Evolutionary conservation across 1,284 basidiomycete species (phyloP).

Genomic region (Phellopilus nigrolimitatus): DNA sequence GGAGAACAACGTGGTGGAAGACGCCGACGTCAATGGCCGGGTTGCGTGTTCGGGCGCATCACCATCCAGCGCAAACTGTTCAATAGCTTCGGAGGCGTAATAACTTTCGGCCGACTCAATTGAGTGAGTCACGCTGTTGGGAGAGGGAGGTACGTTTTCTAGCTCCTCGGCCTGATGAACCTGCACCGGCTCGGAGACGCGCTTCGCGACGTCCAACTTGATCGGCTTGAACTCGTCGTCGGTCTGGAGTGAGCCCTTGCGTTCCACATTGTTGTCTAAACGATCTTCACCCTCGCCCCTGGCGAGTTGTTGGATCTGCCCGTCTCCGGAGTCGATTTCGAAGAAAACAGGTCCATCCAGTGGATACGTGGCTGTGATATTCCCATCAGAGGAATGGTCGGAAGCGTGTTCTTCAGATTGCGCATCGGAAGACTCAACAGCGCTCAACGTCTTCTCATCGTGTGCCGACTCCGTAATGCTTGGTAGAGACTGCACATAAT

Average conservation of each 20-base stretch:
- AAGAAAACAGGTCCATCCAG: constrained; percentile 4
- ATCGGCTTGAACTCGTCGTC: constrained; percentile 15
- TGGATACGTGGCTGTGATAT: too few species aligned
- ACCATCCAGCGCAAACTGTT: neutral
- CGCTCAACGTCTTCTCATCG: too few species aligned
- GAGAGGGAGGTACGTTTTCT: neutral
- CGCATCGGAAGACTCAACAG: neutral
- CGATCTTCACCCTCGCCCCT: neutral
- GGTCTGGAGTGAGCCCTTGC: constrained; percentile 9
- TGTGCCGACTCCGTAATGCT: too few species aligned
- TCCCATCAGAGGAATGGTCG: too few species aligned
- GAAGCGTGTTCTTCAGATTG: neutral
- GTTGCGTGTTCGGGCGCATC: neutral
- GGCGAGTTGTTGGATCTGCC: constrained; percentile 2
- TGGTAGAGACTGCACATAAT: too few species aligned
- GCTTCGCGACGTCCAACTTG: constrained; percentile 7
- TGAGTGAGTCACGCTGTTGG: neutral
- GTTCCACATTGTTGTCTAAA: neutral
- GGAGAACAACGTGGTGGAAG: neutral
- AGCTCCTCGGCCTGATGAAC: neutral
- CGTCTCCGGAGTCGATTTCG: constrained; percentile 2
- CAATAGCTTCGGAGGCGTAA: neutral
- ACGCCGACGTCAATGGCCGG: neutral
- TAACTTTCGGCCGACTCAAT: too few species aligned
- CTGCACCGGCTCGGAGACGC: neutral